Conservation (phyloP, 768 basidiomycete species). For the Leccinum barrowsii region DNA sequence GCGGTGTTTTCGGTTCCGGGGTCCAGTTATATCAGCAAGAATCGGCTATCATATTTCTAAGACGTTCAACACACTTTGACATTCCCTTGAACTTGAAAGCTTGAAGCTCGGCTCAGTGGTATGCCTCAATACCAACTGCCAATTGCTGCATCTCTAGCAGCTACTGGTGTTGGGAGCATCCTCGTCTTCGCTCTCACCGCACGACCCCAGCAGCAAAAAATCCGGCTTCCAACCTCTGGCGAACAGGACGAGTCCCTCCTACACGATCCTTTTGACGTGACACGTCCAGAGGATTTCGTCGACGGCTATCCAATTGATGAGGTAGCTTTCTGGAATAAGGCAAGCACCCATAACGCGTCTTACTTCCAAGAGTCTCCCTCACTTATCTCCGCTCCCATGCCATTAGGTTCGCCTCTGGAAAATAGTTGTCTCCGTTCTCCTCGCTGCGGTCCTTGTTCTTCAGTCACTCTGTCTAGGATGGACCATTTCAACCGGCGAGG, state of each 20-base stretch:
- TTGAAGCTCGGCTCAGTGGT: not conserved
- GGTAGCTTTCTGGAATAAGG: constrained; percentile 56
- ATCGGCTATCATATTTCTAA: not conserved
- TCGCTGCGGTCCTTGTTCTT: constrained; percentile 46
- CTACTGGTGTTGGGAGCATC: constrained; percentile 43
- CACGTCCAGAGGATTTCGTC: constrained; percentile 61
- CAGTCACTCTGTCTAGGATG: constrained; percentile 57
- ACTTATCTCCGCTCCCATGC: not conserved
- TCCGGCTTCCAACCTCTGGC: constrained; percentile 41
- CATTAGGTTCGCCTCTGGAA: constrained; percentile 60
- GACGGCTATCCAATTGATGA: constrained; percentile 67
- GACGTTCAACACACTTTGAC: not conserved
- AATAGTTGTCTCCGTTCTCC: constrained; percentile 42
- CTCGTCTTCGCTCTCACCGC: constrained; percentile 37
- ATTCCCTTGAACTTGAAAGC: not conserved
- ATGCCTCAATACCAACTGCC: constrained; percentile 65
- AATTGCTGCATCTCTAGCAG: constrained; percentile 46
- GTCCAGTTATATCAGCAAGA: not conserved
- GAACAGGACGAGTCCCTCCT: constrained; percentile 24
- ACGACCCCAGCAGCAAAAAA: constrained; percentile 44
- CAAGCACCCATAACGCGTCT: constrained; percentile 22
- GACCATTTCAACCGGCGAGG: constrained; percentile 28
- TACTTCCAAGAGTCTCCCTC: not conserved
- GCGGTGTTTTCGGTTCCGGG: constrained; percentile 10
- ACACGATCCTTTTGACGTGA: constrained; percentile 67